These are phyloP conservation scores for Neocallimastix lanati DNA, from an alignment of 192 early-diverging fungal species.

Conservation along the genomic window DNA sequence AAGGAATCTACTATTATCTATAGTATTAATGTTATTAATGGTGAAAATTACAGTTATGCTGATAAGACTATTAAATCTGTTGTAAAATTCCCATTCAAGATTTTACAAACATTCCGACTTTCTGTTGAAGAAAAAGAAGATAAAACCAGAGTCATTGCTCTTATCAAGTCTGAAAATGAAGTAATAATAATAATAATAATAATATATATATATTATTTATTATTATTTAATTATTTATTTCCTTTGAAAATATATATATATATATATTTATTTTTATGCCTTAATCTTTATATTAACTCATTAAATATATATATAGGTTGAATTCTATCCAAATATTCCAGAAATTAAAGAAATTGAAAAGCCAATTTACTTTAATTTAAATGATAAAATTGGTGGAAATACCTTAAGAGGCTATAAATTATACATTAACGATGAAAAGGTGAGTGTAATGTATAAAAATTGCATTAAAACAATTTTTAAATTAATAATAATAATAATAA, in stretches of 20 bases:
- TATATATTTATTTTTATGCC: no score
- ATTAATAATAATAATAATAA: no score
- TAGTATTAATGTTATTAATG: constrained; percentile 48
- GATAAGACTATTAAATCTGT: constrained; percentile 1
- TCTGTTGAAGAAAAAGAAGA: constrained; percentile 45
- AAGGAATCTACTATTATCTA: constrained; percentile 8
- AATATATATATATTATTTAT: no score
- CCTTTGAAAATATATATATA: no score
- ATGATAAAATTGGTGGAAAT: background rate
- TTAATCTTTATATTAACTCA: no score
- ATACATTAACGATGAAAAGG: constrained; percentile 17
- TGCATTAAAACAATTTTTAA: no score
- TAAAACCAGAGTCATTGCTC: constrained; percentile 27
- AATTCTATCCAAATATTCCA: background rate
- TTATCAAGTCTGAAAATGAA: constrained; percentile 25
- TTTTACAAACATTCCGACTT: constrained; percentile 42
- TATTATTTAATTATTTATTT: no score
- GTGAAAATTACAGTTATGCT: constrained; percentile 26
- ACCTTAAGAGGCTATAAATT: constrained; percentile 21
- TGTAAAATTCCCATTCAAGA: constrained; percentile 18
- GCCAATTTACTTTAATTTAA: constrained; percentile 5
- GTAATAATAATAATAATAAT: constrained; percentile 18
- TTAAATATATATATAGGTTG: background rate
- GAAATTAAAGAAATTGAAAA: constrained; percentile 31
- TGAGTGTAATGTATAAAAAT: no score